These are phyloP conservation scores for Stropharia rugosoannulata DNA, from an alignment of 768 basidiomycete species.

Conservation along the genomic window DNA sequence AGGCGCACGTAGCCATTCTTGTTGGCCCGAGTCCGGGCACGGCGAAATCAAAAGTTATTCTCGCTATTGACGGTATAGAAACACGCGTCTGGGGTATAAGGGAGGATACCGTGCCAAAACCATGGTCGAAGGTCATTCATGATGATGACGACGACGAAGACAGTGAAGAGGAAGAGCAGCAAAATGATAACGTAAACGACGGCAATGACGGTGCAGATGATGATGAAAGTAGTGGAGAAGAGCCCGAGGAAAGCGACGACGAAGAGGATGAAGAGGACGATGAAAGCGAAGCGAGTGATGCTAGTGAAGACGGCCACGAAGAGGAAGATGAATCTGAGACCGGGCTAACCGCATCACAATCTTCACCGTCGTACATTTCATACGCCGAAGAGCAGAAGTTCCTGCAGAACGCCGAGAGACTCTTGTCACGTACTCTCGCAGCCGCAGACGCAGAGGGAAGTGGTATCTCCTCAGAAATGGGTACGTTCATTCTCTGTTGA, in stretches of 20 bases:
- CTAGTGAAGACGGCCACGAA: constrained; percentile 6
- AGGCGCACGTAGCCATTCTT: constrained; percentile 58
- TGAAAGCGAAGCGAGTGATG: constrained; percentile 4
- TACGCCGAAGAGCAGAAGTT: constrained; percentile 29
- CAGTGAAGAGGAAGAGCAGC: constrained; percentile 12
- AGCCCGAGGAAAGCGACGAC: constrained; percentile 17
- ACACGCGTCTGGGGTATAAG: constrained; percentile 42
- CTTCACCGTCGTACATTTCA: constrained; percentile 18
- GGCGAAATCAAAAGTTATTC: constrained; percentile 58
- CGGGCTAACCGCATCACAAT: constrained; percentile 1
- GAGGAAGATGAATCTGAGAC: neutral
- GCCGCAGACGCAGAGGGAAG: constrained; percentile 30
- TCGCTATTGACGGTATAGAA: constrained; percentile 66
- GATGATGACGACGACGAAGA: constrained; percentile 23
- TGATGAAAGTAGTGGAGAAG: constrained; percentile 18
- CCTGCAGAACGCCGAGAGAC: constrained; percentile 32
- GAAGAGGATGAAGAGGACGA: constrained; percentile 8
- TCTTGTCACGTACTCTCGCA: constrained; percentile 36
- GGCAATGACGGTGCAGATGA: constrained; percentile 14
- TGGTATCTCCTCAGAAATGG: constrained; percentile 36
- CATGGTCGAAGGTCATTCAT: constrained; percentile 23
- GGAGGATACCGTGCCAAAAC: constrained; percentile 22
- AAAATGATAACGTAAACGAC: constrained; percentile 20
- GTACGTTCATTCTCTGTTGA: constrained; percentile 14
- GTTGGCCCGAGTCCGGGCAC: constrained; percentile 66